Evolutionary conservation across 169 alveolate genomes (phyloP), one percentile per base, ranked within the genome.

Genomic region (Babesia divergens): DNA sequence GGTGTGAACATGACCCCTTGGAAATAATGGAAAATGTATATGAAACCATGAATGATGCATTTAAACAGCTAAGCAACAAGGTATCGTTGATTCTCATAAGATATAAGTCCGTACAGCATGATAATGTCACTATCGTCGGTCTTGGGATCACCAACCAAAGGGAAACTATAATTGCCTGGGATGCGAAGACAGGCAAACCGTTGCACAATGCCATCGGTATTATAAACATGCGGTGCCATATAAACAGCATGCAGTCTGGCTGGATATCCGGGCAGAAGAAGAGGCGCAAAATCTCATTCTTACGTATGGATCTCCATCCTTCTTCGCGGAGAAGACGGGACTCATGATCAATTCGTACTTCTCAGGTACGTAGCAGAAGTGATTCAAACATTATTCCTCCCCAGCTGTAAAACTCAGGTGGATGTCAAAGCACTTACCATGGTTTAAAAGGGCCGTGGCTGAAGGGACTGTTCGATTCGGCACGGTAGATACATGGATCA

Each of bases 321-420:
- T 66, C 40, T 93, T 87, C 67, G 89, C 84, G 74, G 79, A 86
- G 47, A 91, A 75, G 55, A 93, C 96, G 18, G 99, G 99, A 3
- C 74, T 95, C 0, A 93, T 95, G 11, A 83, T 94, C 11, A 90
- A 86, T 50, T 84, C 98, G 7, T 95, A 95, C 68, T 95, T 95
- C 83, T 90, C 97, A 8, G 95, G 94, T 6, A 75, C 62, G 46
- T 91, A 86, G 53, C 76, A 81, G 50, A 64, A 56, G 53, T 89
- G 91, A 85, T 46, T 79, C 18, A 34, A 55, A 16, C 26, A 28
- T 6, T 52, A 64, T 38, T 31, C 43, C 18, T 16, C 31, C 22
- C 50, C 46, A 58, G 95, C 90, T 31, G 49, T 65, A 29, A 75
- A 90, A 69, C 70, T 87, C 20, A 72, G 47, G 74, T 76, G 96